Conservation (phyloP, 306 rosid species). For the Vigna nakashimae region DNA sequence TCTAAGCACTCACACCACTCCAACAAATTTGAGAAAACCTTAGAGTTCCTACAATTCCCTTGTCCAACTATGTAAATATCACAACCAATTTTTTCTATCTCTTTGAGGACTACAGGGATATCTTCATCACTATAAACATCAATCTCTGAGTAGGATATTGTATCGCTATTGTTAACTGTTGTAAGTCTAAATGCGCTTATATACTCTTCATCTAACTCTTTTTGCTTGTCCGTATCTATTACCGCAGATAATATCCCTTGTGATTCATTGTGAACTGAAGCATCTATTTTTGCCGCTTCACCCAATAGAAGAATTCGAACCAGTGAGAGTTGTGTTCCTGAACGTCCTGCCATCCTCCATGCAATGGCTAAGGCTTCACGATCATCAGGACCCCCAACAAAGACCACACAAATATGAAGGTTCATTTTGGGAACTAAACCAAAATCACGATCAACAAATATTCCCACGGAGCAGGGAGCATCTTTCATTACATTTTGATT, state of each 20-base stretch:
- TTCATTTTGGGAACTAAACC: background rate
- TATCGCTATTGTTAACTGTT: conserved; percentile 35
- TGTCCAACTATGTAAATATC: conserved; percentile 62
- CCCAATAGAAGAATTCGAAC: conserved; percentile 45
- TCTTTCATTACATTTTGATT: conserved; percentile 37
- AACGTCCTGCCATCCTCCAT: conserved; percentile 59
- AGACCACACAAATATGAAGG: conserved; percentile 32
- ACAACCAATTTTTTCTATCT: conserved; percentile 42
- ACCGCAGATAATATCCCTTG: conserved; percentile 31
- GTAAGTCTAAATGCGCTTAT: conserved; percentile 47
- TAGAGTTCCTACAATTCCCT: conserved; percentile 45
- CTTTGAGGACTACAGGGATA: conserved; percentile 35
- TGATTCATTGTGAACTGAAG: background rate
- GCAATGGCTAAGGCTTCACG: conserved; percentile 69
- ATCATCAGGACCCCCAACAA: conserved; percentile 65
- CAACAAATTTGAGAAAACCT: conserved; percentile 15
- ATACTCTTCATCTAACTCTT: conserved; percentile 50
- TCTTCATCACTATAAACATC: conserved; percentile 49
- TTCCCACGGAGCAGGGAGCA: conserved; percentile 54
- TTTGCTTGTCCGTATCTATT: conserved; percentile 39
- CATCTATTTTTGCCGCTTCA: conserved; percentile 38
- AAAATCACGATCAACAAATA: conserved; percentile 46
- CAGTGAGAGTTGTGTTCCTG: conserved; percentile 47
- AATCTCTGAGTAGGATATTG: conserved; percentile 48
- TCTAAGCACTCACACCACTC: conserved; percentile 66